Evolutionary conservation across 1,139 yeast species (phyloP), one percentile per base, ranked within the genome.

Genomic region (Yamadazyma dendronema): DNA sequence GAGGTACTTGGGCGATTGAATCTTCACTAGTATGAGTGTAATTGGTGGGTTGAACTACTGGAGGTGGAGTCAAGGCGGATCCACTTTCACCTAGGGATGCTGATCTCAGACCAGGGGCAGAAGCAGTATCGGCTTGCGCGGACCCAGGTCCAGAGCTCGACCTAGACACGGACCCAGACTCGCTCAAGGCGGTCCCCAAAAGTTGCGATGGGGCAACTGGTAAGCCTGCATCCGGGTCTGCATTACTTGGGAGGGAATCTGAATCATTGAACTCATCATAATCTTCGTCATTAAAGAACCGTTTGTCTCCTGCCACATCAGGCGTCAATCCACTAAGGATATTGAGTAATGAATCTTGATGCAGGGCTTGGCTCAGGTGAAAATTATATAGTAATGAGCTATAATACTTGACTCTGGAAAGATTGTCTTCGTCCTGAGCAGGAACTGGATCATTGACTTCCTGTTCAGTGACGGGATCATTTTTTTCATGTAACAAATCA

Each of bases 381-480:
- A 32, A 26, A 34, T 50, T 52, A 36, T 62, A 61, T 2, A 60
- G 53, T 14, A 62, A 47, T 36, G 54, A 61, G 37, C 64, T 57
- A 45, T 61, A 63, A 41, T 62, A 60, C 37, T 59, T 57, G 24
- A 62, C 41, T 37, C 40, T 50, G 47, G 45, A 46, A 40, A 25
- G 42, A 35, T 35, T 26, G n/a, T 28, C 23, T 8, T 21, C 23
- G 7, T 21, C 23, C 10, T 7, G 7, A 21, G 23, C 23, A 7
- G 7, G 23, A 21, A 7, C 23, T n/a, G n/a, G n/a, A n/a, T n/a
- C n/a, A n/a, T n/a, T n/a, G n/a, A n/a, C n/a, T n/a, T 19, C 22
- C 9, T 19, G 22, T 19, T 19, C 22, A 9, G 6, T 19, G 6
- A 19, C 9, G 6, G 27, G 17, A 14, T 34, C 21, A 35, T 38